These are phyloP conservation scores for Margaritispora aquatica DNA, from an alignment of 495 filamentous ascomycete species.

Conservation along the genomic window DNA sequence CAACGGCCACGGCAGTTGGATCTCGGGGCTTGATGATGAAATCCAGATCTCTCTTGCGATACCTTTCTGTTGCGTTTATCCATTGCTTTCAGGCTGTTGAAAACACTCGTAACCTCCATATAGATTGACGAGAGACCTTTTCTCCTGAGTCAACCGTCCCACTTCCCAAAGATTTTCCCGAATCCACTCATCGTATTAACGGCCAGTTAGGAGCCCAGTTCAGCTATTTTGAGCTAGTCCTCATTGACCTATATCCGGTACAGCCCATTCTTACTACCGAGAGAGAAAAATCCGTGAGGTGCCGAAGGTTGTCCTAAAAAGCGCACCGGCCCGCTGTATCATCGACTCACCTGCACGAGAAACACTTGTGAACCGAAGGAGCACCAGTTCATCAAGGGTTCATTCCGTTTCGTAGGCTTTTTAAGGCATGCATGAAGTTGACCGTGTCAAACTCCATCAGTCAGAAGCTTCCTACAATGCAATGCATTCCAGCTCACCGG, in stretches of 20 bases:
- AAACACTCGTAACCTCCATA: not conserved
- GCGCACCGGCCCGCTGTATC: not conserved
- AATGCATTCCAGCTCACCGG: not conserved
- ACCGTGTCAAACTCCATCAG: not conserved
- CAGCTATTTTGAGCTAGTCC: not conserved
- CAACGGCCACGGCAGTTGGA: not conserved
- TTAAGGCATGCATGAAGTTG: not conserved
- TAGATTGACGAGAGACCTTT: not conserved
- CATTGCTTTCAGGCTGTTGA: not conserved
- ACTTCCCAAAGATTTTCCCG: not conserved
- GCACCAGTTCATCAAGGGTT: not conserved
- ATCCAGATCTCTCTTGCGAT: not conserved
- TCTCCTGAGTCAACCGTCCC: not conserved
- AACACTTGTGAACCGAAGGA: not conserved
- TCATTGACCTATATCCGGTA: no score
- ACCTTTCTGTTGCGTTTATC: not conserved
- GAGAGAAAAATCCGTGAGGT: not conserved
- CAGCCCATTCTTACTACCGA: not conserved
- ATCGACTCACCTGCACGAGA: not conserved
- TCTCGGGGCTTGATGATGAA: not conserved
- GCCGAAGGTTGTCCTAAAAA: not conserved
- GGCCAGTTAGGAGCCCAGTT: not conserved
- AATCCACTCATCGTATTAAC: not conserved
- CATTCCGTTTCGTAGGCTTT: not conserved
- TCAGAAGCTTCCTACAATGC: not conserved